phyloP scores from a whole-genome alignment of 352 stramenopile species.

The Phytophthora cajani region DNA sequence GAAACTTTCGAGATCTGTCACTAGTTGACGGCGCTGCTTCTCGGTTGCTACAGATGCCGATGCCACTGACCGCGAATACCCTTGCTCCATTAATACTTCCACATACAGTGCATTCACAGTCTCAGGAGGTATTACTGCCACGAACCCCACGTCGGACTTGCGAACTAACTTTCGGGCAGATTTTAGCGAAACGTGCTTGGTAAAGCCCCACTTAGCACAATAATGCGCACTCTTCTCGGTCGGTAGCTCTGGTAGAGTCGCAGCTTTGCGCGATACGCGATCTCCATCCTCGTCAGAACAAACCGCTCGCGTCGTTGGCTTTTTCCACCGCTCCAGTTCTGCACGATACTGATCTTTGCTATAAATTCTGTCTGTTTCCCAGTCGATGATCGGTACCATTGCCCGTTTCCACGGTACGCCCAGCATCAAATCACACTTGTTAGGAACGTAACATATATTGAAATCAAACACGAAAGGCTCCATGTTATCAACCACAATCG shows the following conservation, averaged over 20 bases:
- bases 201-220: too few species aligned
- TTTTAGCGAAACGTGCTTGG: not conserved
- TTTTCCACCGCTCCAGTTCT: not conserved
- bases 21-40: not conserved
- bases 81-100: not conserved
- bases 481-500: not conserved
- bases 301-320: not conserved
- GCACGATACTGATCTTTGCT: not conserved
- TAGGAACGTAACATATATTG: not conserved
- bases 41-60: not conserved
- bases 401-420: too few species aligned
- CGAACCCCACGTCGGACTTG: not conserved
- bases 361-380: too few species aligned
- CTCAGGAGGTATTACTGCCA: not conserved
- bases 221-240: too few species aligned
- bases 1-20: not conserved
- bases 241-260: not conserved
- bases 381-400: too few species aligned
- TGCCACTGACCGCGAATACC: not conserved
- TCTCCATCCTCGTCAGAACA: not conserved
- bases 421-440: not conserved
- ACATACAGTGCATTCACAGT: not conserved
- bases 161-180: not conserved
- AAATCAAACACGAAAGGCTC: not conserved
- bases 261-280: not conserved